phyloP scores from a whole-genome alignment of 2,329 filamentous ascomycete species.

The Neonectria ditissima region DNA sequence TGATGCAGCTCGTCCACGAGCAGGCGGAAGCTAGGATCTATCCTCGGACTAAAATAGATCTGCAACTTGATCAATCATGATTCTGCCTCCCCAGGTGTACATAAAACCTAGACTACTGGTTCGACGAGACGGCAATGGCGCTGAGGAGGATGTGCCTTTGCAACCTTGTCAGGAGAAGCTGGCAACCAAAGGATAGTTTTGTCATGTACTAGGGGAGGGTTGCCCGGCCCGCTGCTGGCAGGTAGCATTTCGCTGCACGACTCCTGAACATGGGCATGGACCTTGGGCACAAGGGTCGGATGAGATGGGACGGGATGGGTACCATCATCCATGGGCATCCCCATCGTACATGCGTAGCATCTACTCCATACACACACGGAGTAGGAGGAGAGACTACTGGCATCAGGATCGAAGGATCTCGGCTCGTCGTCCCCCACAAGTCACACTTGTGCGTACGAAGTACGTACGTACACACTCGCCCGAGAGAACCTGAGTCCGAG shows the following conservation, averaged over 20 bases:
- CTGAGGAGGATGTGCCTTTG: neutral
- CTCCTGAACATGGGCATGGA: conserved; percentile 12
- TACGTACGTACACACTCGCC: conserved; percentile 15
- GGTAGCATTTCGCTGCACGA: neutral
- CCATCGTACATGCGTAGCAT: neutral
- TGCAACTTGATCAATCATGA: conserved; percentile 16
- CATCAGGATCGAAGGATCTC: conserved; percentile 32
- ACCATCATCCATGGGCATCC: neutral
- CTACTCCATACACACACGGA: neutral
- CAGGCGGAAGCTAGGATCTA: conserved; percentile 6
- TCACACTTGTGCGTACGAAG: conserved; percentile 19
- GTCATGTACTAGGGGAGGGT: neutral
- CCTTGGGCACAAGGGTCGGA: conserved; percentile 9
- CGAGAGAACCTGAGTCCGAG: conserved; percentile 21
- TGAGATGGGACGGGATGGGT: conserved; percentile 5
- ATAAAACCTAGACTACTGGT: neutral
- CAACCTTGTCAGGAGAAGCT: conserved; percentile 4
- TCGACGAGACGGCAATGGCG: neutral
- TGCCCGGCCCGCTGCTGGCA: neutral
- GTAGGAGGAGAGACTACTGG: conserved; percentile 11
- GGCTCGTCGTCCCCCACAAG: conserved; percentile 37
- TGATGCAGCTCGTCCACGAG: conserved; percentile 13
- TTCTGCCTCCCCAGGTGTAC: neutral
- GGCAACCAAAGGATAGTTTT: neutral
- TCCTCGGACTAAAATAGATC: conserved; percentile 26